Conservation (phyloP, 371 early-diverging fungal genomes). For the Mortierella sp. region DNA sequence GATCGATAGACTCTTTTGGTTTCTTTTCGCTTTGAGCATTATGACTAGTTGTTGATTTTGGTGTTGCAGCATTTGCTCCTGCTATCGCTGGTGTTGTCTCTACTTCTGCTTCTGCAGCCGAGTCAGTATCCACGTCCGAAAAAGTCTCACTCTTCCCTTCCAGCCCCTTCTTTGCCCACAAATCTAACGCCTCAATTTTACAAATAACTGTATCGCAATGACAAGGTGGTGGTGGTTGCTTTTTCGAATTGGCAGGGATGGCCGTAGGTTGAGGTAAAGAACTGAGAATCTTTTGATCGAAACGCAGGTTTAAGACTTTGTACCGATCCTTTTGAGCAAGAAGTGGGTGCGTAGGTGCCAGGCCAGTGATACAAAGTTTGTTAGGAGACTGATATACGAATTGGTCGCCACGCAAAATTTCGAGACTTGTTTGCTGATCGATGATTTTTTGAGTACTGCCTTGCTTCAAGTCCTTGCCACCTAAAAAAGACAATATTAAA, state of each 20-base stretch:
- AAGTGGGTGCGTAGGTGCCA: slow-evolving; percentile 48
- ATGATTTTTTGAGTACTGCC: slow-evolving; percentile 16
- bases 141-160: not conserved
- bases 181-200: slow-evolving; percentile 41
- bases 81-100: slow-evolving; percentile 2
- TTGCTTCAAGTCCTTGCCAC: slow-evolving; percentile 18
- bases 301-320: slow-evolving; percentile 32
- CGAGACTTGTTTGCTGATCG: slow-evolving; percentile 25
- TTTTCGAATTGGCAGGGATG: slow-evolving; percentile 40
- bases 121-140: not conserved
- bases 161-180: not conserved
- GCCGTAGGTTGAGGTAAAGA: slow-evolving; percentile 42
- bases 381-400: slow-evolving; percentile 53
- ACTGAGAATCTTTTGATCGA: slow-evolving; percentile 24
- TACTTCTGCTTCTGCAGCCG: not conserved
- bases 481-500: not conserved
- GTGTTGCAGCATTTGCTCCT: not conserved
- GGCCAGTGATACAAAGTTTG: slow-evolving; percentile 45
- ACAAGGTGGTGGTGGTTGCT: slow-evolving; percentile 40
- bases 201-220: slow-evolving; percentile 33
- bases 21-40: not conserved
- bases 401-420: slow-evolving; percentile 46
- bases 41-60: not conserved
- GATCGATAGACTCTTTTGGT: slow-evolving; percentile 29
- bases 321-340: slow-evolving; percentile 33